A percentile compares a stretch with the other conserved stretches of the same genome.
Evolutionary conservation across 805 yeast genomes (phyloP).

Genomic region (Wickerhamomyces canadensis): DNA sequence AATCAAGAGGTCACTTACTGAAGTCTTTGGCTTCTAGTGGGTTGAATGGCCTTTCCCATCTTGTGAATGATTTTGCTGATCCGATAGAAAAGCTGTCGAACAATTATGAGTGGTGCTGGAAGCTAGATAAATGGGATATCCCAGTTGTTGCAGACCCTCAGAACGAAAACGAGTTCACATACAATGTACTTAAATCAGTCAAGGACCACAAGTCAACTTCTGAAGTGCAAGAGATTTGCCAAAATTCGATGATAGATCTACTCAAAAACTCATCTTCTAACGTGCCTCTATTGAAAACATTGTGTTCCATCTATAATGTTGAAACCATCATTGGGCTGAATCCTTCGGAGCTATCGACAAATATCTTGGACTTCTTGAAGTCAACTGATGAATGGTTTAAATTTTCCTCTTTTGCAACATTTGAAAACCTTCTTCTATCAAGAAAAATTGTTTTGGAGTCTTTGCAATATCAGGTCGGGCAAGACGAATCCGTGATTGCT

Average conservation of each 20-base stretch:
- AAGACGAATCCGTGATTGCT: conserved; percentile 19
- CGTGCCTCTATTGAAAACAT: conserved; percentile 3
- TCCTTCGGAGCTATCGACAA: not conserved
- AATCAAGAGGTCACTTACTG: conserved; percentile 20
- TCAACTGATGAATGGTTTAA: conserved; percentile 32
- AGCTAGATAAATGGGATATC: conserved; percentile 70
- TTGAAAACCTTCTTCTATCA: conserved; percentile 40
- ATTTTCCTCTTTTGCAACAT: conserved; percentile 27
- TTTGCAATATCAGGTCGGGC: not conserved
- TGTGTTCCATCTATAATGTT: conserved; percentile 11
- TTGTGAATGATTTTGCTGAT: conserved; percentile 29
- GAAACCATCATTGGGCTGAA: conserved; percentile 5
- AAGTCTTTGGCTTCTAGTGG: conserved; percentile 45
- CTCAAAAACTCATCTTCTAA: conserved; percentile 10
- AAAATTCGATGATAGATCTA: conserved; percentile 5
- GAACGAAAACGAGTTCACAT: conserved; percentile 43
- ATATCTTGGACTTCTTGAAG: conserved; percentile 5
- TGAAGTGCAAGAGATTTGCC: conserved; percentile 14
- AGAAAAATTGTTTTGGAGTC: conserved; percentile 31
- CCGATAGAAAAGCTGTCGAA: conserved; percentile 14
- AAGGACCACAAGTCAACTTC: conserved; percentile 29
- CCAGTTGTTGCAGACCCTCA: conserved; percentile 38
- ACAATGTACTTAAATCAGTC: conserved; percentile 43
- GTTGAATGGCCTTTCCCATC: conserved; percentile 48
- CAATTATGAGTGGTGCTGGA: conserved; percentile 67